These are phyloP conservation scores for Candida montana DNA, from an alignment of 805 yeast species.

Conservation along the genomic window DNA sequence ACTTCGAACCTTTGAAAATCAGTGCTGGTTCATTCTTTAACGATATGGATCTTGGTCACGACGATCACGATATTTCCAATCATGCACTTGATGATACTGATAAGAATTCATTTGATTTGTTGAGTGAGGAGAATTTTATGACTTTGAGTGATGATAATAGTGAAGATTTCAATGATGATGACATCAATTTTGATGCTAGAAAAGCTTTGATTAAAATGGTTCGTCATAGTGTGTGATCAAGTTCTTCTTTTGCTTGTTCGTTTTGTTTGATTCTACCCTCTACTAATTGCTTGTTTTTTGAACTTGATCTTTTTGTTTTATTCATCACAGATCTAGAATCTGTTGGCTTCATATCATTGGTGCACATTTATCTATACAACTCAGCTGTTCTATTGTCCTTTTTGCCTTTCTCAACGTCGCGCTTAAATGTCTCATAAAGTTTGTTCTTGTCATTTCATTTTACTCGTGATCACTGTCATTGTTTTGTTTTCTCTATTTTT, in stretches of 20 bases:
- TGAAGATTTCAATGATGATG: slow-evolving; percentile 15
- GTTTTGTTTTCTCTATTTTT: too few relatives aligned
- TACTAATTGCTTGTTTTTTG: too few relatives aligned
- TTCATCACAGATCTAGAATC: too few relatives aligned
- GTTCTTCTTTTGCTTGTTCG: background rate
- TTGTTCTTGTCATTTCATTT: too few relatives aligned
- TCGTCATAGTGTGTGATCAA: slow-evolving; percentile 23
- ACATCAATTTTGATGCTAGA: slow-evolving; percentile 24
- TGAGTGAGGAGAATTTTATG: slow-evolving; percentile 4
- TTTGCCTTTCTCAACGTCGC: too few relatives aligned
- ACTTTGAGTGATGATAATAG: slow-evolving; percentile 9
- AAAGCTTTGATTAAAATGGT: slow-evolving; percentile 25
- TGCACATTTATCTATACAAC: too few relatives aligned
- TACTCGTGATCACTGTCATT: too few relatives aligned
- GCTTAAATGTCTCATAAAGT: too few relatives aligned
- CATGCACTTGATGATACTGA: background rate
- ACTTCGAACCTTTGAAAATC: slow-evolving; percentile 21
- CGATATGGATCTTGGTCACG: slow-evolving; percentile 11
- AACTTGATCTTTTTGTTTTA: too few relatives aligned
- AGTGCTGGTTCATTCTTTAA: slow-evolving; percentile 17
- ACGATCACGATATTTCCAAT: background rate
- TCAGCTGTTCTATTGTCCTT: too few relatives aligned
- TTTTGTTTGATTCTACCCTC: background rate
- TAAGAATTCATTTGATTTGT: slow-evolving; percentile 2
- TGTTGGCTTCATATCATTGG: too few relatives aligned